Evolutionary conservation across 768 basidiomycete genomes (phyloP), one percentile per base, ranked within the genome.

Genomic region (Pluteus cervinus): DNA sequence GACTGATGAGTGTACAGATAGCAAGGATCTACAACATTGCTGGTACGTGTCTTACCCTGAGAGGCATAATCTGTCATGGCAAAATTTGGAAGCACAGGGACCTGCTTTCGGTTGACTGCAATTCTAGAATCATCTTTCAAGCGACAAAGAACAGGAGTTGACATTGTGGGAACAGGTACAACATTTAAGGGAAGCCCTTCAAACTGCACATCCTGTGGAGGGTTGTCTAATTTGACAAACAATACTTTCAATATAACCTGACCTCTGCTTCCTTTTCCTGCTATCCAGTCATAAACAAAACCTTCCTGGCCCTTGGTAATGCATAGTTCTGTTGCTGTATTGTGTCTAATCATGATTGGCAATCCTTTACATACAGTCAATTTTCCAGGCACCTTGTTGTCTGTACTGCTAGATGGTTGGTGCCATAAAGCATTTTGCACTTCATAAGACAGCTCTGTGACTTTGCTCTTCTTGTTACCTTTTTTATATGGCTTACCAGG

Each of bases 21-120:
- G n/a, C 35, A 38, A 8, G 57, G 25, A 34, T 61, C 49, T 8
- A 60, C 53, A 5, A 53, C 44, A 50, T 61, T 62, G 4, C 26
- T 12, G n/a, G 17, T 5, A n/a, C 57, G 16, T 17, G 54, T 53
- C 36, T 53, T 54, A 5, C 57, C 59, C 44, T 61, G 59, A 2
- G 51, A 53, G 1, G 49, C 36, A 43, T 56, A 61, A 38, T 59
- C 57, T 4, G 60, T 60, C 48, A 60, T 58, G 3, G 52, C 48
- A 49, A 59, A 58, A 37, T 54, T 56, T 0, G 49, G 49, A 1
- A 51, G 29, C 3, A 56, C 42, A 15, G 39, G 33, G 3, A 56
- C 45, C 38, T 58, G 56, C 24, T 25, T 30, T 7, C 54, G n/a
- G 2, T 32, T 23, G 2, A 61, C 41, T 14, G 29, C n/a, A 2